These are phyloP conservation scores for Diaporthe vaccinii DNA, from an alignment of 2,329 filamentous ascomycete genomes.

Conservation along the genomic window DNA sequence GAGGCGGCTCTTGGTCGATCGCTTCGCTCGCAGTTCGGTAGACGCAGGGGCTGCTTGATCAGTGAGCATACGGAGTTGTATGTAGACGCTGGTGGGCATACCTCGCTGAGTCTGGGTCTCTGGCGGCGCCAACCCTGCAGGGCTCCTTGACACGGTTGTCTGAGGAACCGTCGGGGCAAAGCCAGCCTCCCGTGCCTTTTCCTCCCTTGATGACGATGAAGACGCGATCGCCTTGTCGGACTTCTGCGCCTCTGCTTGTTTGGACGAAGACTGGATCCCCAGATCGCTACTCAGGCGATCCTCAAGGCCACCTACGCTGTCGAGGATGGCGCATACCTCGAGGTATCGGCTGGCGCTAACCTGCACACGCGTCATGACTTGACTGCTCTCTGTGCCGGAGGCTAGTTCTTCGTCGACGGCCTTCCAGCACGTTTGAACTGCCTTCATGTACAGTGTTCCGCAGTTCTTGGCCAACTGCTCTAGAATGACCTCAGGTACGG, in stretches of 20 bases:
- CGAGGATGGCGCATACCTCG: slow-evolving; percentile 73
- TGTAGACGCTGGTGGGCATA: slow-evolving; percentile 22
- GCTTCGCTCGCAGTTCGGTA: slow-evolving; percentile 43
- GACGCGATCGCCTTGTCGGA: slow-evolving; percentile 29
- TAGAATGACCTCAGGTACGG: slow-evolving; percentile 72
- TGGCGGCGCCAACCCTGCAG: slow-evolving; percentile 3
- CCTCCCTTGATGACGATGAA: slow-evolving; percentile 39
- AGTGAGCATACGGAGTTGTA: slow-evolving; percentile 15
- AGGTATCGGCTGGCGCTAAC: slow-evolving; percentile 69
- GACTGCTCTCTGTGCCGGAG: slow-evolving; percentile 61
- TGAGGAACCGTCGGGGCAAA: slow-evolving; percentile 15
- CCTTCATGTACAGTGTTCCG: slow-evolving; percentile 81
- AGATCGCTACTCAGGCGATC: slow-evolving; percentile 65
- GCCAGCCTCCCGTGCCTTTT: slow-evolving; percentile 40
- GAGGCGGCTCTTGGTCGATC: slow-evolving; percentile 63
- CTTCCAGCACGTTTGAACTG: slow-evolving; percentile 78
- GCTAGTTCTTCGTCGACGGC: slow-evolving; percentile 75
- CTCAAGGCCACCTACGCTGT: slow-evolving; percentile 69
- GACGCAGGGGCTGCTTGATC: slow-evolving; percentile 29
- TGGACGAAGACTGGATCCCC: slow-evolving; percentile 42
- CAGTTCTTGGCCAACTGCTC: slow-evolving; percentile 76
- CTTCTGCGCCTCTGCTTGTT: slow-evolving; percentile 24
- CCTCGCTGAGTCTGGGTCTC: slow-evolving; percentile 35
- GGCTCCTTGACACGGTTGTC: not conserved
- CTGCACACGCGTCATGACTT: slow-evolving; percentile 67